Percentiles rank a stretch among this genome's conserved stretches.
phyloP scores from a whole-genome alignment of 1,139 yeast species.

The Yueomyces sp. region DNA sequence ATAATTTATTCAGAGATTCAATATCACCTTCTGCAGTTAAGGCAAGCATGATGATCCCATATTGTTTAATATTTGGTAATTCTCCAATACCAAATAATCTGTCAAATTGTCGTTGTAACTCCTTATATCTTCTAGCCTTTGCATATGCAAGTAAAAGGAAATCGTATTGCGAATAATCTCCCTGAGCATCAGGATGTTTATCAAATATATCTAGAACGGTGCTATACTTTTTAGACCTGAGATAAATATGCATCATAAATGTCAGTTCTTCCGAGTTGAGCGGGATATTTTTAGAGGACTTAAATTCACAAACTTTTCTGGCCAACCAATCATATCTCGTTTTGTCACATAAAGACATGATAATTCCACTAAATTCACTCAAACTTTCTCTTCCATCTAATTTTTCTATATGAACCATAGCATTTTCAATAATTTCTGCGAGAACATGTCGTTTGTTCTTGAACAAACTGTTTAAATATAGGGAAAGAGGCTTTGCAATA shows the following conservation, averaged over 20 bases:
- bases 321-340: slow-evolving; percentile 1
- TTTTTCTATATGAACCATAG: too few relatives aligned
- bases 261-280: slow-evolving; percentile 7
- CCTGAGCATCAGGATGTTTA: slow-evolving; percentile 19
- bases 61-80: slow-evolving; percentile 45
- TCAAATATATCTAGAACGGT: slow-evolving; percentile 8
- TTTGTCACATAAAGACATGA: neutral
- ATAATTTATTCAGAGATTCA: slow-evolving; percentile 41
- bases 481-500: too few relatives aligned
- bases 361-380: too few relatives aligned
- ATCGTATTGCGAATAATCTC: slow-evolving; percentile 28
- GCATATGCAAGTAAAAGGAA: slow-evolving; percentile 39
- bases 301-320: too few relatives aligned
- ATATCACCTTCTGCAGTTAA: slow-evolving; percentile 46
- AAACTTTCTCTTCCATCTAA: too few relatives aligned
- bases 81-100: slow-evolving; percentile 44
- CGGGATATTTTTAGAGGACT: too few relatives aligned
- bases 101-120: slow-evolving; percentile 52
- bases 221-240: slow-evolving; percentile 11
- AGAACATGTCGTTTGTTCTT: too few relatives aligned
- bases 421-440: too few relatives aligned
- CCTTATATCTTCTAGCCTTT: slow-evolving; percentile 41
- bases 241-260: slow-evolving; percentile 13
- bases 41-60: slow-evolving; percentile 52
- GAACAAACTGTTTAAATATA: too few relatives aligned